Evolutionary conservation across 2,329 filamentous ascomycete species (phyloP), one percentile per base, ranked within the genome.

Genomic region (Zasmidium angulare): DNA sequence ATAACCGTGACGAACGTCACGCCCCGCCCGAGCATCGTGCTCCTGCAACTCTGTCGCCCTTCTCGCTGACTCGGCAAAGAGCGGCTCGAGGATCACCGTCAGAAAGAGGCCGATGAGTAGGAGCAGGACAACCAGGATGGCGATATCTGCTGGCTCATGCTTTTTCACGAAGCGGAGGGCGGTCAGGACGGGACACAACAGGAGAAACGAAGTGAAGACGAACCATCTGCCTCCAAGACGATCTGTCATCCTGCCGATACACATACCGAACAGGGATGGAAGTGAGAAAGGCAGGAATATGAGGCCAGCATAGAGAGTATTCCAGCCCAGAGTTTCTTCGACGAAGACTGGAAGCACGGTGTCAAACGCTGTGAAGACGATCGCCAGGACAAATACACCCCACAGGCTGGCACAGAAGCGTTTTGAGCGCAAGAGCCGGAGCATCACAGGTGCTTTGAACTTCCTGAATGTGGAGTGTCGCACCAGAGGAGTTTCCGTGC

Each of bases 241-340:
- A 47, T 69, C 67, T 29, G 60, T 50, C 22, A 63, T 21, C 19
- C 50, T 52, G 21, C 66, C 67, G 47, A 68, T 56, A n/a, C 64
- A 24, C 2, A 65, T 66, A 9, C 67, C 67, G 21, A 68, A 53
- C 10, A 68, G 40, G 1, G 65, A 59, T 14, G 66, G 67, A 9
- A 62, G 51, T 9, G 62, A 60, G 9, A 69, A 46, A 1, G 65
- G 65, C 21, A 69, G 40, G 63, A 68, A 69, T 36, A 68, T 64
- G n/a, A 68, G 62, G 17, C 66, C 67, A 11, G 56, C 60, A 9
- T 62, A 61, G 14, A 53, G 61, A 9, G 62, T 48, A 22, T 58
- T 51, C 66, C 66, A 69, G 47, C 53, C 53, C 48, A 69, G 67
- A n/a, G 54, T 60, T 2, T 23, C 21, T 50, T 60, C 24, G 17